Evolutionary conservation across 805 yeast genomes (phyloP).

Genomic region (Pichia manshurica): DNA sequence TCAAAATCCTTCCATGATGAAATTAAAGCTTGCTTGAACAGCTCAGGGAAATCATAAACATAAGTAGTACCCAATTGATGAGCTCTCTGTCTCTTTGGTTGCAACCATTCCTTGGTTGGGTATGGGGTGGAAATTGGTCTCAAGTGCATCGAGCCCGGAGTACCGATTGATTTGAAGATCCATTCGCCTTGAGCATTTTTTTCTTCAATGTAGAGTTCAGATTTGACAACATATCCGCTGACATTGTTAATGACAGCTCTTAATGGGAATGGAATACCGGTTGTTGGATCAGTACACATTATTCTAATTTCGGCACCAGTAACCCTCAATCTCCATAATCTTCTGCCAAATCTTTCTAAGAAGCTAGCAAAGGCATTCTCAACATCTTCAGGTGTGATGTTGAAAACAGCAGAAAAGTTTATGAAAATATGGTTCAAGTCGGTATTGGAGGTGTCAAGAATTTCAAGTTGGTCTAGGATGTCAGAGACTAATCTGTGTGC

Average conservation of each 20-base stretch:
- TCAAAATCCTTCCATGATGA: constrained; percentile 76
- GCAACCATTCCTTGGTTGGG: constrained; percentile 96
- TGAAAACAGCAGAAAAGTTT: constrained; percentile 93
- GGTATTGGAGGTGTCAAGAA: constrained; percentile 88
- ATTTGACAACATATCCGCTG: constrained; percentile 93
- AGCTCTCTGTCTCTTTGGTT: constrained; percentile 98
- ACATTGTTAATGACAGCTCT: constrained; percentile 96
- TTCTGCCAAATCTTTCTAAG: constrained; percentile 94
- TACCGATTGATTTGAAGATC: constrained; percentile 93
- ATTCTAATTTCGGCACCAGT: constrained; percentile 97
- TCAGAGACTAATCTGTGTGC: constrained; percentile 95
- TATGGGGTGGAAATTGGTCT: constrained; percentile 94
- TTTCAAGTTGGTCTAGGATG: constrained; percentile 89
- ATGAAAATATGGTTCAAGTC: constrained; percentile 96
- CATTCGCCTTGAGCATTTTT: constrained; percentile 90
- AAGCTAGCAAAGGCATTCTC: constrained; percentile 97
- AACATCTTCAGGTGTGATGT: constrained; percentile 90
- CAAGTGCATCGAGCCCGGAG: constrained; percentile 96
- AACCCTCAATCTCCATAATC: constrained; percentile 93
- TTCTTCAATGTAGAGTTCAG: constrained; percentile 91
- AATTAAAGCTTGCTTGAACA: constrained; percentile 87
- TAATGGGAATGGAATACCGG: constrained; percentile 89
- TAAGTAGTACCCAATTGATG: constrained; percentile 97
- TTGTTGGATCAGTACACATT: constrained; percentile 82
- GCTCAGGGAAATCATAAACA: constrained; percentile 97